These are phyloP conservation scores for Mucor racemosus DNA, from an alignment of 371 early-diverging fungal species.

Conservation along the genomic window DNA sequence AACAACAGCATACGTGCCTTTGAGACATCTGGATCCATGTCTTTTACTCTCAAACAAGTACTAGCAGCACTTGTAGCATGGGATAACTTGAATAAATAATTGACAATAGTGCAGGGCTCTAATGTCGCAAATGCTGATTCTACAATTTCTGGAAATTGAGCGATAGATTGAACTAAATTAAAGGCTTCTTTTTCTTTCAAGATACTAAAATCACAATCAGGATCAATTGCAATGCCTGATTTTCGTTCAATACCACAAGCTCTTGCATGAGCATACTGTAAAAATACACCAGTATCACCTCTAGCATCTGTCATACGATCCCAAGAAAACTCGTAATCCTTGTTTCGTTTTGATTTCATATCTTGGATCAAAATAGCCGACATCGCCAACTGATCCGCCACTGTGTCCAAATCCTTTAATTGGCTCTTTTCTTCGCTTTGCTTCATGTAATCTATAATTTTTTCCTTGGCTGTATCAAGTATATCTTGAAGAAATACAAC, in stretches of 20 bases:
- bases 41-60: slow-evolving; percentile 76
- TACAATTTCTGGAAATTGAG: slow-evolving; percentile 88
- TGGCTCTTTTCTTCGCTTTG: slow-evolving; percentile 67
- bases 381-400: slow-evolving; percentile 75
- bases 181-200: slow-evolving; percentile 74
- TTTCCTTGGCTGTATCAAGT: slow-evolving; percentile 82
- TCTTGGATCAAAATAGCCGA: slow-evolving; percentile 96
- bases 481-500: slow-evolving; percentile 98
- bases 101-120: slow-evolving; percentile 91
- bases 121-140: slow-evolving; percentile 54
- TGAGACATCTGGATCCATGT: slow-evolving; percentile 69
- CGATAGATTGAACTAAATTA: slow-evolving; percentile 75
- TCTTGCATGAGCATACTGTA: slow-evolving; percentile 96
- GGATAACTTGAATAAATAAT: slow-evolving; percentile 87
- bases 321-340: slow-evolving; percentile 97
- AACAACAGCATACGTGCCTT: slow-evolving; percentile 80
- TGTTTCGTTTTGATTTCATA: slow-evolving; percentile 87
- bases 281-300: slow-evolving; percentile 97
- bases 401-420: slow-evolving; percentile 56
- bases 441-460: slow-evolving; percentile 87
- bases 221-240: slow-evolving; percentile 22
- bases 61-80: slow-evolving; percentile 80
- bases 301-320: slow-evolving; percentile 91
- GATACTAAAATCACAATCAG: slow-evolving; percentile 41
- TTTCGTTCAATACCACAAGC: slow-evolving; percentile 70